Evolutionary conservation across 371 early-diverging fungal species (phyloP).

Genomic region (Apophysomyces trapeziformis): DNA sequence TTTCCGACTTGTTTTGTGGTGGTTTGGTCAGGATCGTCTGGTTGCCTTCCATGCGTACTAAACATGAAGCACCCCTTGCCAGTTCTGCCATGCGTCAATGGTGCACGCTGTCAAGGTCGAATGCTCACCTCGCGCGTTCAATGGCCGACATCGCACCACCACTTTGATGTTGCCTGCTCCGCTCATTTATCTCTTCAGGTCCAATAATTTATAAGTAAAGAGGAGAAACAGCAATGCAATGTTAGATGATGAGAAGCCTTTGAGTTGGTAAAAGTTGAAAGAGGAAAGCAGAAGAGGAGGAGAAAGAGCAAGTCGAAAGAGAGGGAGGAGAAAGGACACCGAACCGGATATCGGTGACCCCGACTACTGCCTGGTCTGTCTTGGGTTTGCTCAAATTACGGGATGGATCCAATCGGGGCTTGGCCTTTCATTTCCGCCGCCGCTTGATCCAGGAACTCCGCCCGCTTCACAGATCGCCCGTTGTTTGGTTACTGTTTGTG

Average conservation of each 20-base stretch:
- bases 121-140: slow-evolving; percentile 71
- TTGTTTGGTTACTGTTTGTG: not conserved
- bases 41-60: slow-evolving; percentile 73
- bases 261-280: not conserved
- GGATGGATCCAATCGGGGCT: not conserved
- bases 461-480: not conserved
- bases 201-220: not conserved
- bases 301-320: not conserved
- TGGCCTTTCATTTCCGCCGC: too few relatives aligned
- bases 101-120: slow-evolving; percentile 6
- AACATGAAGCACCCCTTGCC: slow-evolving; percentile 63
- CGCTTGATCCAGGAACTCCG: too few relatives aligned
- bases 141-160: slow-evolving; percentile 79
- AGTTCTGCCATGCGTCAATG: slow-evolving; percentile 47
- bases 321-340: slow-evolving; percentile 2
- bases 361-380: slow-evolving; percentile 1
- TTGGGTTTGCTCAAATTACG: not conserved
- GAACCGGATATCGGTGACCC: not conserved
- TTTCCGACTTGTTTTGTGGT: slow-evolving; percentile 40
- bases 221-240: not conserved
- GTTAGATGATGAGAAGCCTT: not conserved
- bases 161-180: slow-evolving; percentile 73
- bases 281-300: not conserved
- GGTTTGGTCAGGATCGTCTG: slow-evolving; percentile 72
- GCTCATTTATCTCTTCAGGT: slow-evolving; percentile 7